These are phyloP conservation scores for Pseudonitzschia delicatissima DNA, from an alignment of 108 stramenopile species.

Conservation along the genomic window DNA sequence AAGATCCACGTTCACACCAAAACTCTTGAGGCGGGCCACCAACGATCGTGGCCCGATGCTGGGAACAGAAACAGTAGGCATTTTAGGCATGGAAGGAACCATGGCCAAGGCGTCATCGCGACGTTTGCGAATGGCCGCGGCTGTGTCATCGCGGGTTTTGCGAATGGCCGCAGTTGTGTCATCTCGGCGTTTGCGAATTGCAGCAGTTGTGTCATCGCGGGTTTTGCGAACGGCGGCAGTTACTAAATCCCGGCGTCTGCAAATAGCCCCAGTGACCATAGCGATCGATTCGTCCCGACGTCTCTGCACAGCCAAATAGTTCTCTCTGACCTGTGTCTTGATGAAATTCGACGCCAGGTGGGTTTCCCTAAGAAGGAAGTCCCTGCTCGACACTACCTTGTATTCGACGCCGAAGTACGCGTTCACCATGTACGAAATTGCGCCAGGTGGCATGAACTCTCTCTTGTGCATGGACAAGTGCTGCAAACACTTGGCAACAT, in stretches of 20 bases:
- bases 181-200: not conserved
- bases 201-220: not conserved
- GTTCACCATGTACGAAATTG: conserved; percentile 1
- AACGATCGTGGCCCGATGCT: conserved; percentile 3
- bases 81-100: not conserved
- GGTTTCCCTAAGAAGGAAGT: conserved; percentile 18
- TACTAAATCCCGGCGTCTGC: not conserved
- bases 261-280: not conserved
- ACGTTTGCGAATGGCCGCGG: not conserved
- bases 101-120: conserved; percentile 1
- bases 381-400: not conserved
- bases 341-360: conserved; percentile 9
- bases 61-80: not conserved
- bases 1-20: not conserved
- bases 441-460: not conserved
- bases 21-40: not conserved
- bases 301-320: not conserved
- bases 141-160: not conserved
- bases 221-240: no score
- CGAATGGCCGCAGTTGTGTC: no score
- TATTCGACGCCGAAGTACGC: conserved; percentile 1
- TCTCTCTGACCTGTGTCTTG: conserved; percentile 13
- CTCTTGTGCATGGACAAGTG: not conserved
- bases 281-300: not conserved
- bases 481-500: conserved; percentile 12